phyloP scores from a whole-genome alignment of 2,329 filamentous ascomycete genomes.

The Pseudocercospora fijiensis region DNA sequence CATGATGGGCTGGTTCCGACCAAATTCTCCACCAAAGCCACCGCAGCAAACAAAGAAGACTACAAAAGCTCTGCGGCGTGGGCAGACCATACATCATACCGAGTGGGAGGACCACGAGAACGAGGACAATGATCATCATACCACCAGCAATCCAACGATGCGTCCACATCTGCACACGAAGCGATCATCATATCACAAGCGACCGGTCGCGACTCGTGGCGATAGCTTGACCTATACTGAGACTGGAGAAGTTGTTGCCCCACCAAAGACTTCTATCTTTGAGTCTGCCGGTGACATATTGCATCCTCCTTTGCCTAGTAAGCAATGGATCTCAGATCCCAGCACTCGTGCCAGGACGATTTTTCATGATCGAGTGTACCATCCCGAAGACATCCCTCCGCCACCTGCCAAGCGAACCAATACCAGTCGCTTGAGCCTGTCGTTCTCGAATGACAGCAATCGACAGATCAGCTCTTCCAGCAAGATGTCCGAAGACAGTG shows the following conservation, averaged over 20 bases:
- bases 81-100: slow-evolving; percentile 65
- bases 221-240: slow-evolving; percentile 51
- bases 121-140: slow-evolving; percentile 22
- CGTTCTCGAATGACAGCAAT: slow-evolving; percentile 34
- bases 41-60: slow-evolving; percentile 36
- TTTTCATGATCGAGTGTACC: slow-evolving; percentile 94
- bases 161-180: slow-evolving; percentile 28
- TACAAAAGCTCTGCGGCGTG: slow-evolving; percentile 50
- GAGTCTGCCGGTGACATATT: slow-evolving; percentile 91
- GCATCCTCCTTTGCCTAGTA: slow-evolving; percentile 80
- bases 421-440: slow-evolving; percentile 37
- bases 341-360: slow-evolving; percentile 80
- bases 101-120: slow-evolving; percentile 36
- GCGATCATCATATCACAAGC: slow-evolving; percentile 33
- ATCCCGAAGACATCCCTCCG: slow-evolving; percentile 86
- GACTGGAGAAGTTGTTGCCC: slow-evolving; percentile 51
- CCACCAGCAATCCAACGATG: slow-evolving; percentile 36
- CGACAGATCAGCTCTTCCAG: slow-evolving; percentile 33
- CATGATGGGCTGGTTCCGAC: slow-evolving; percentile 74
- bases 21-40: slow-evolving; percentile 56
- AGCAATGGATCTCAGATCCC: slow-evolving; percentile 81
- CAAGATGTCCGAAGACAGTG: slow-evolving; percentile 10
- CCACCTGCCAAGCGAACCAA: slow-evolving; percentile 57
- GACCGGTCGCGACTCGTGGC: slow-evolving; percentile 50
- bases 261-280: slow-evolving; percentile 88